These are phyloP conservation scores for Leishmania tropica DNA, from an alignment of 208 protist genomes.

Conservation along the genomic window DNA sequence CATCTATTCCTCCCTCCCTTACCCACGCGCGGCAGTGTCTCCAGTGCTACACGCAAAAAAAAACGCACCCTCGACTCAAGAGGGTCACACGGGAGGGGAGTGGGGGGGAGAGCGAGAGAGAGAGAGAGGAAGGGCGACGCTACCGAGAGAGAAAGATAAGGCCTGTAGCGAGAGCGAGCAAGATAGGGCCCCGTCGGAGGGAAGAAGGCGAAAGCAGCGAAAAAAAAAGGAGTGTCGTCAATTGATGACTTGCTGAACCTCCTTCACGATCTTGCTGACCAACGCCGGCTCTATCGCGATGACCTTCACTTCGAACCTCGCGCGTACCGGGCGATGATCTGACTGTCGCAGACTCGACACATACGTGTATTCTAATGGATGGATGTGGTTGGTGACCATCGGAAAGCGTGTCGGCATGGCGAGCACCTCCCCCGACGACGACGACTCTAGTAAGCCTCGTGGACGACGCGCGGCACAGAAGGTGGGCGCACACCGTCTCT, in stretches of 20 bases:
- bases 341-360: slow-evolving; percentile 55
- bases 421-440: background rate
- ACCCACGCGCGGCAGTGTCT: background rate
- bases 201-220: background rate
- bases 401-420: slow-evolving; percentile 33
- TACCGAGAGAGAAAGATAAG: background rate
- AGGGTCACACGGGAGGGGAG: background rate
- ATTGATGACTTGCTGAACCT: slow-evolving; percentile 3
- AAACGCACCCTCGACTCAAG: background rate
- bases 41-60: background rate
- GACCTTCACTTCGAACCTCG: slow-evolving; percentile 71
- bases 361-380: slow-evolving; percentile 51
- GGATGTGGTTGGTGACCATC: slow-evolving; percentile 54
- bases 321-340: slow-evolving; percentile 73
- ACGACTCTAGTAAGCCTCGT: background rate
- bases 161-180: background rate
- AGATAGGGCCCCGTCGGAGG: background rate
- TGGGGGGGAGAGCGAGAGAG: background rate
- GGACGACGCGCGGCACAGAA: slow-evolving; percentile 35
- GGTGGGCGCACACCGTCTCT: slow-evolving; percentile 30
- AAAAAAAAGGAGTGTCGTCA: background rate
- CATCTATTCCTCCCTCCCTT: background rate
- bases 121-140: background rate
- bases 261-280: slow-evolving; percentile 39
- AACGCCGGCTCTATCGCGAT: slow-evolving; percentile 42